Base-by-base conservation (phyloP, 2,329 filamentous ascomycete species). In the Trichoderma endophyticum region DNA sequence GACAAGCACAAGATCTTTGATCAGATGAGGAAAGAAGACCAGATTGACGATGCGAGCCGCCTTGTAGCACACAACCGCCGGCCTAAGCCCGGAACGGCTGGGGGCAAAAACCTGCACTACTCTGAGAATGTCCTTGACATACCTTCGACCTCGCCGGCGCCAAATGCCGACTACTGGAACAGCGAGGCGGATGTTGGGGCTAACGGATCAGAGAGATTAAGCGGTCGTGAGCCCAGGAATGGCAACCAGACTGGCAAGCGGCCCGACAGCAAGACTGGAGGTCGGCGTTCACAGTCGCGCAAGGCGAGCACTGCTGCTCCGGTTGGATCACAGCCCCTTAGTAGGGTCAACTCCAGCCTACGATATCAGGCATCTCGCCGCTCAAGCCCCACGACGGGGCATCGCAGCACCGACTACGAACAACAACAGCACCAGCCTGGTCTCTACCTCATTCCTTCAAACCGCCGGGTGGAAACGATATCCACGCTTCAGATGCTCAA, bases 1-100 rank as follows among this genome's bases (percentile, higher is more conserved):
- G 95, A 98, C 84, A 98, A 98, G 83, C 90, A 92, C 71, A 91
- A 91, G 1, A 90, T 98, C 9, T 99, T 99, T 79, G 92, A 95
- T 75, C 92, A 98, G 81, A 96, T 98, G 81, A 88, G 93, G 73
- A 93, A 93, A 75, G 93, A 97, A 71, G 95, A 98, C 77, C 91
- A 90, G 34, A 90, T 95, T 9, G 93, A 95, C n/a, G 95, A 97
- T 71, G 92, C 95, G 69, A 93, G 93, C 75, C 91, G 95, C n/a
- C 83, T 99, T 51, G 95, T 98, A 39, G 92, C 93, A 70, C 94
- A 97, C 82, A 98, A 98, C 79, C 89, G 93, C 39, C 85, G 81
- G 72, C 85, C 84, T 28, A 91, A 89, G 76, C 90, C 91, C 5
- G 91, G 91, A 15, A 94, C 91, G 0, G 89, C 89, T 39, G 90